These are phyloP conservation scores for Suhomyces anneliseae DNA, from an alignment of 1,139 yeast genomes.

Conservation along the genomic window DNA sequence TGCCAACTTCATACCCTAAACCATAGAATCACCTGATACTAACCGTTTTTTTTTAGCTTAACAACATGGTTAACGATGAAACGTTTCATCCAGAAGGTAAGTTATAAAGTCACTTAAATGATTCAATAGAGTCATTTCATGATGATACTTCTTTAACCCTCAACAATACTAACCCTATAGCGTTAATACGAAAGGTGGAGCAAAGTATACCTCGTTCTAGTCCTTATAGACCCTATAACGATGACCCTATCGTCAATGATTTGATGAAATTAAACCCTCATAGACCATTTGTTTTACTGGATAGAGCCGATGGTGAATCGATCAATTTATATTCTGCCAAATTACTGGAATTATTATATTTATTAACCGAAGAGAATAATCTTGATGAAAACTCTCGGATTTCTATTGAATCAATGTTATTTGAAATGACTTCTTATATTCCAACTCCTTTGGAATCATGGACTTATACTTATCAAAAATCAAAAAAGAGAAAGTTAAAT, in stretches of 20 bases:
- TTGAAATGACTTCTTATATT: conserved; percentile 29
- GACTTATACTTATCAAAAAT: conserved; percentile 11
- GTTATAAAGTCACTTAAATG: conserved; percentile 9
- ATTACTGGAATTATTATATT: conserved; percentile 29
- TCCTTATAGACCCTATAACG: conserved; percentile 8
- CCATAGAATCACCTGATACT: background rate
- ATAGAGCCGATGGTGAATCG: conserved; percentile 11
- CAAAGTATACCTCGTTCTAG: conserved; percentile 15
- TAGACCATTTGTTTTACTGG: conserved; percentile 11
- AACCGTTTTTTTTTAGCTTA: conserved; percentile 2
- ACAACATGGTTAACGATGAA: conserved; percentile 4
- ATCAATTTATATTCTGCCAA: conserved; percentile 28
- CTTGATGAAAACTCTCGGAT: conserved; percentile 34
- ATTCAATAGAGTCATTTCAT: background rate
- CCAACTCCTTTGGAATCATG: conserved; percentile 21
- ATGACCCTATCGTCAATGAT: conserved; percentile 33
- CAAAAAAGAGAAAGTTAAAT: conserved; percentile 3
- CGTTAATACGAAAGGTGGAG: conserved; percentile 15
- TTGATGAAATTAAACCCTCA: conserved; percentile 37
- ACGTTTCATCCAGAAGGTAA: conserved; percentile 25
- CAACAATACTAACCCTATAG: conserved; percentile 11
- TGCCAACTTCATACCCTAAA: no score
- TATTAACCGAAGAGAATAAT: conserved; percentile 28
- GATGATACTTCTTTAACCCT: background rate
- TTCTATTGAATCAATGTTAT: conserved; percentile 27